Evolutionary conservation across 2,329 filamentous ascomycete species (phyloP).

Genomic region (Ilyonectria destructans): DNA sequence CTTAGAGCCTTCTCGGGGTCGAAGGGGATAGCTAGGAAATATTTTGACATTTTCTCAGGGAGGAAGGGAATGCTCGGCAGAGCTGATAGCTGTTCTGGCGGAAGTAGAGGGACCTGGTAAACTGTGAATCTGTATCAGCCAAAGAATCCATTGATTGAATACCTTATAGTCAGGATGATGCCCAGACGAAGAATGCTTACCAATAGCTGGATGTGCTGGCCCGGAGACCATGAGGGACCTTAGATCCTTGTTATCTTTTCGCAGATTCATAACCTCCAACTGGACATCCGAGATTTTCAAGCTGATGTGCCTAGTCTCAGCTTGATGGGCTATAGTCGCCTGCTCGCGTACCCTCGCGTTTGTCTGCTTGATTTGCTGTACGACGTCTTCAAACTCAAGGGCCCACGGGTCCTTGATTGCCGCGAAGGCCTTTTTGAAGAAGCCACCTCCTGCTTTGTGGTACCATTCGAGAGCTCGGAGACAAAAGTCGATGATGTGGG

Average conservation of each 20-base stretch:
- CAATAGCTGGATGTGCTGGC: not conserved
- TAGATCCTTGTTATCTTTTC: not conserved
- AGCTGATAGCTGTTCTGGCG: not conserved
- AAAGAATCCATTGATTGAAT: not conserved
- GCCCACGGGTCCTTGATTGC: conserved; percentile 29
- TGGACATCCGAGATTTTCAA: conserved; percentile 16
- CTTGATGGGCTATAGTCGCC: conserved; percentile 29
- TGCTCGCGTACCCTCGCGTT: conserved; percentile 27
- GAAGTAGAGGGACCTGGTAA: not conserved
- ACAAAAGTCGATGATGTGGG: conserved; percentile 35
- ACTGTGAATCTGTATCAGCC: not conserved
- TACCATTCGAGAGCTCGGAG: conserved; percentile 29
- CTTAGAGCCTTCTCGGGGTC: conserved; percentile 19
- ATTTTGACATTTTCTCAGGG: conserved; percentile 20
- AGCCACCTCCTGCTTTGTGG: conserved; percentile 1
- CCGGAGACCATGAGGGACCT: not conserved
- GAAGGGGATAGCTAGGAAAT: conserved; percentile 18
- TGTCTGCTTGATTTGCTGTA: conserved; percentile 18
- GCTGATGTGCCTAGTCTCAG: conserved; percentile 29
- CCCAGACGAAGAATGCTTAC: not conserved
- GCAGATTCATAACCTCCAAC: conserved; percentile 12
- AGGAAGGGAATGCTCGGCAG: conserved; percentile 8
- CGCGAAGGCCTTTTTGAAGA: conserved; percentile 17
- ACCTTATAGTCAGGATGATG: too few species aligned
- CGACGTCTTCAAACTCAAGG: conserved; percentile 32